A percentile compares a stretch with the other conserved stretches of the same genome.
Evolutionary conservation across 441 rosid genomes (phyloP).

Genomic region (Populus hybrid): DNA sequence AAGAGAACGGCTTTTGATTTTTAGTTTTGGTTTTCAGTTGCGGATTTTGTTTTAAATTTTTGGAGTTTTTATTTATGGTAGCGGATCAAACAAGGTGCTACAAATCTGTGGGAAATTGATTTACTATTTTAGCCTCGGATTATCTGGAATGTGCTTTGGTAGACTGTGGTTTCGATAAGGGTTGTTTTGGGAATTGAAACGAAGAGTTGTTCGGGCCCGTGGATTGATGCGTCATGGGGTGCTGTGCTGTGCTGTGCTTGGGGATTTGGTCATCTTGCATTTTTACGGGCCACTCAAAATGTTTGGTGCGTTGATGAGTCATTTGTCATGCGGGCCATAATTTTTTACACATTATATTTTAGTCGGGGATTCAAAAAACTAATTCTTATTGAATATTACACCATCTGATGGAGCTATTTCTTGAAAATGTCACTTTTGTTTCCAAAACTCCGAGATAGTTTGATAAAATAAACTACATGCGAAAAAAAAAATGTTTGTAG

Average conservation of each 20-base stretch:
- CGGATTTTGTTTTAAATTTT: not conserved
- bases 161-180: not conserved
- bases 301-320: not conserved
- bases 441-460: not conserved
- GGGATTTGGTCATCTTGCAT: no score
- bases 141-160: not conserved
- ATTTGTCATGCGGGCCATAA: no score
- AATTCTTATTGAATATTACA: not conserved
- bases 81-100: not conserved
- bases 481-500: not conserved
- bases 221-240: conserved; percentile 8
- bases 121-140: conserved; percentile 15
- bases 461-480: not conserved
- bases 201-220: not conserved
- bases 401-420: not conserved
- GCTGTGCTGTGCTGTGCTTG: not conserved
- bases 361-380: not conserved
- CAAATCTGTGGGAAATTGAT: not conserved
- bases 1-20: not conserved
- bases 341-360: no score
- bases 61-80: not conserved
- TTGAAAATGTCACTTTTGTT: not conserved
- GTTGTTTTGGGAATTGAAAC: conserved; percentile 7
- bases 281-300: no score
- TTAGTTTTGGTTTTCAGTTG: not conserved